Evolutionary conservation across 768 basidiomycete species (phyloP).

Genomic region (Mycena capillaripes): DNA sequence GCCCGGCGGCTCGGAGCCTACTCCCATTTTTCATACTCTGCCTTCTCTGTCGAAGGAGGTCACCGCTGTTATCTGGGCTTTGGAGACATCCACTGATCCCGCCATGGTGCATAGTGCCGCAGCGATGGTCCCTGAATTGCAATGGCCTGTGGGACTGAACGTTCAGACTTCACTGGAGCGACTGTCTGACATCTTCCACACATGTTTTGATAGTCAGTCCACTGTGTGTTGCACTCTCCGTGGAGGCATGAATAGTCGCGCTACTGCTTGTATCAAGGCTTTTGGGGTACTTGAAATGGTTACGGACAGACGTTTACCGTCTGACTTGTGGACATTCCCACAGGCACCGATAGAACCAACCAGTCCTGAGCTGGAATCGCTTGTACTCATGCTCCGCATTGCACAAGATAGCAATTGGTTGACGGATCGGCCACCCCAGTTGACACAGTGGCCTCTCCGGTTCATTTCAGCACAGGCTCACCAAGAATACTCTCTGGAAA

Average conservation of each 20-base stretch:
- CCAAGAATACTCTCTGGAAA: no score
- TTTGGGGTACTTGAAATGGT: background rate
- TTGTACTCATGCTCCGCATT: no score
- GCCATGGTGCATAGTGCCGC: background rate
- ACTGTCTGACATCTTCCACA: background rate
- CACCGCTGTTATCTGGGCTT: background rate
- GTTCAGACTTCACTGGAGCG: background rate
- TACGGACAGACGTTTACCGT: background rate
- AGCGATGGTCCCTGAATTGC: background rate
- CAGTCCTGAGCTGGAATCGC: no score
- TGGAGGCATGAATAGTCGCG: background rate
- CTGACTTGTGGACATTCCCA: no score
- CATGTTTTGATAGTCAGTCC: background rate
- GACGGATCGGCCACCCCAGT: background rate
- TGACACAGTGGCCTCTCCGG: no score
- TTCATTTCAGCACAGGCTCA: no score
- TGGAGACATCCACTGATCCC: background rate
- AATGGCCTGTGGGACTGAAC: background rate
- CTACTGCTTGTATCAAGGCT: background rate
- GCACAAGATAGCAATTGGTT: no score
- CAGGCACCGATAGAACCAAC: no score
- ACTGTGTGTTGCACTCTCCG: background rate
- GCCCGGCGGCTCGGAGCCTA: background rate
- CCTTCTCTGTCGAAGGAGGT: background rate
- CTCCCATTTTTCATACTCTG: background rate